Percentiles rank a stretch among this genome's conserved stretches.
Conservation (phyloP, 768 basidiomycete genomes). For the Russula olivacea region DNA sequence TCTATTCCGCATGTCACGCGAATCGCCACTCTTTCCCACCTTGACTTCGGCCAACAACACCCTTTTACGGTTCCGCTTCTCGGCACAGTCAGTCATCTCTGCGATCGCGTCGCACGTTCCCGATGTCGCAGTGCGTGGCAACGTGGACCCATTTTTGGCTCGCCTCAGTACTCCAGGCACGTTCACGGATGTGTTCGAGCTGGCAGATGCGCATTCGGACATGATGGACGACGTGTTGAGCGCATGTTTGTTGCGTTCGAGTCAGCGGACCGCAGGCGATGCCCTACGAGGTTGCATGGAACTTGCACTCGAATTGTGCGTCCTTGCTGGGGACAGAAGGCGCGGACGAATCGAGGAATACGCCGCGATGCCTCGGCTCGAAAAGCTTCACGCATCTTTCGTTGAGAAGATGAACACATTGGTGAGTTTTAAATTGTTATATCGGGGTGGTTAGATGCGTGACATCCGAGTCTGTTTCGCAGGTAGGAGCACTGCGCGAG, state of each 20-base stretch:
- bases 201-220: slow-evolving; percentile 59
- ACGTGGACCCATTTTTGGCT: slow-evolving; percentile 63
- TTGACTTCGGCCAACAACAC: slow-evolving; percentile 46
- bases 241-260: slow-evolving; percentile 65
- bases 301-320: slow-evolving; percentile 58
- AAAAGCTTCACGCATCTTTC: slow-evolving; percentile 50
- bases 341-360: slow-evolving; percentile 54
- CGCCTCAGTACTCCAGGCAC: slow-evolving; percentile 20
- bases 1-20: slow-evolving; percentile 57
- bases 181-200: slow-evolving; percentile 70
- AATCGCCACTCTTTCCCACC: slow-evolving; percentile 52
- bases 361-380: slow-evolving; percentile 51
- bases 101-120: slow-evolving; percentile 67
- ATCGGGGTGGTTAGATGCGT: background rate
- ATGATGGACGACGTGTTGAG: slow-evolving; percentile 71
- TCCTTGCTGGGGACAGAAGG: slow-evolving; percentile 57
- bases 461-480: slow-evolving; percentile 17
- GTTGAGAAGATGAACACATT: slow-evolving; percentile 48
- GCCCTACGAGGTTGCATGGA: slow-evolving; percentile 58
- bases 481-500: slow-evolving; percentile 54
- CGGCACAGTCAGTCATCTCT: slow-evolving; percentile 62
- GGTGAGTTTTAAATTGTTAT: slow-evolving; percentile 38
- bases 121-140: slow-evolving; percentile 74
- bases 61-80: slow-evolving; percentile 66
- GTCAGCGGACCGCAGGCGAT: slow-evolving; percentile 61